A percentile compares a stretch with the other conserved stretches of the same genome.
These are phyloP conservation scores for Wickerhamiella musiphila DNA, from an alignment of 805 yeast genomes.

Conservation along the genomic window DNA sequence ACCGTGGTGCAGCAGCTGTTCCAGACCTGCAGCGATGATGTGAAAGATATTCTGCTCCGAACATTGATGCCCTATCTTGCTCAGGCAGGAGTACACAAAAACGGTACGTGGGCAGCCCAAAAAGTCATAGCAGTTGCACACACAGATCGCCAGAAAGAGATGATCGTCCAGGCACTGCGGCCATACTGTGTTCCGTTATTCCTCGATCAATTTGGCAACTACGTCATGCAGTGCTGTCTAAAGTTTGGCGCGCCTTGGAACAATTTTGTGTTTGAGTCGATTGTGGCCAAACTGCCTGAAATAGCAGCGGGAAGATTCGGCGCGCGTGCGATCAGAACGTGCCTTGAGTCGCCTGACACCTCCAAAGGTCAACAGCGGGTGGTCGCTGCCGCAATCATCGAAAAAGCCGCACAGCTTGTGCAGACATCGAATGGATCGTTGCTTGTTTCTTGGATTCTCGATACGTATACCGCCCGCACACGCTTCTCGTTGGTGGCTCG, in stretches of 20 bases:
- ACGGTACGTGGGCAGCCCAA: slow-evolving; percentile 99
- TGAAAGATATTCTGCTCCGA: slow-evolving; percentile 68
- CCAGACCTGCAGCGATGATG: slow-evolving; percentile 46
- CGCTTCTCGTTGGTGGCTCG: slow-evolving; percentile 51
- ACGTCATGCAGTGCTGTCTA: slow-evolving; percentile 85
- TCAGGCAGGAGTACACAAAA: slow-evolving; percentile 87
- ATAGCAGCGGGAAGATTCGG: slow-evolving; percentile 86
- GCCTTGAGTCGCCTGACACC: slow-evolving; percentile 63
- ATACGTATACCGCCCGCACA: slow-evolving; percentile 40
- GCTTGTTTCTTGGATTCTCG: slow-evolving; percentile 85
- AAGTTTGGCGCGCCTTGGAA: slow-evolving; percentile 80
- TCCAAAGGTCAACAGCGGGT: slow-evolving; percentile 51
- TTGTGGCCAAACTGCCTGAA: slow-evolving; percentile 58
- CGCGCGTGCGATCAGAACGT: slow-evolving; percentile 85
- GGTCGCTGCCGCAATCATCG: slow-evolving; percentile 60
- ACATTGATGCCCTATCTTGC: slow-evolving; percentile 65
- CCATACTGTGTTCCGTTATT: slow-evolving; percentile 75
- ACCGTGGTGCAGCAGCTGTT: slow-evolving; percentile 88
- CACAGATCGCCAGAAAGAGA: slow-evolving; percentile 41
- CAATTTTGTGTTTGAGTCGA: slow-evolving; percentile 73
- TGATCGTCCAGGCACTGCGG: slow-evolving; percentile 51
- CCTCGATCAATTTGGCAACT: slow-evolving; percentile 92
- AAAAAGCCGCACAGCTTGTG: slow-evolving; percentile 62
- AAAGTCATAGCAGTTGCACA: slow-evolving; percentile 68
- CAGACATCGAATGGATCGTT: slow-evolving; percentile 77